Base-by-base conservation (phyloP, 257 asterid species). In the Penstemon newberryi region DNA sequence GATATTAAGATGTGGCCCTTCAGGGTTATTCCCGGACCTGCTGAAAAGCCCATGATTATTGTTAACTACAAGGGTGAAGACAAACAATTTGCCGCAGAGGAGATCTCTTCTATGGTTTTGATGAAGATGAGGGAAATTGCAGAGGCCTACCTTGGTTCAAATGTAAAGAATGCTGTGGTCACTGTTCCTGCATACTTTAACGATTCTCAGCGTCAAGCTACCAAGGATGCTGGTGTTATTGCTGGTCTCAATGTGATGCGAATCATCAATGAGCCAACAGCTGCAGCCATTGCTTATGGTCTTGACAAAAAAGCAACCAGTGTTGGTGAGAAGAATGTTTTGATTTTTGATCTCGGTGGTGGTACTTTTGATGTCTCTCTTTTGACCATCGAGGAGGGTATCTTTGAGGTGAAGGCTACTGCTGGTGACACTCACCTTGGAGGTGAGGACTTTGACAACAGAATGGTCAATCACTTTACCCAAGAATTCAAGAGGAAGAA, bases 361-460 rank as follows among this genome's bases (percentile, higher is more conserved):
- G 85, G 88, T 43, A 80, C 85, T 33, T 84, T 84, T 58, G 89
- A 84, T 76, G 89, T 81, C 13, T 84, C 89, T 42, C 84, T 84
- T 63, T 71, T 84, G 47, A 84, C 89, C 65, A 81, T 84, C 7
- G 89, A 84, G 73, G 84, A 84, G 74, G 86, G 89, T 69, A 84
- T 81, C 72, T 84, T 84, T 46, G 89, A 79, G 81, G 89, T 84
- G 47, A 84, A 84, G 80, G 84, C 86, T 66, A 84, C 86, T 18
- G 89, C 89, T 45, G 89, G 89, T 56, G 89, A 84, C 80, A 81
- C 89, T 63, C 89, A 81, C 43, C 86, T 81, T 38, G 89, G 89
- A 46, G 86, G 85, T 46, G 87, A 73, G 43, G 77, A 73, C 15
- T 73, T 73, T 6, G 77, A 73, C 63, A 73, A 73, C 68, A 73